Base-by-base conservation (phyloP, 495 filamentous ascomycete genomes). In the Neurospora pannonica region DNA sequence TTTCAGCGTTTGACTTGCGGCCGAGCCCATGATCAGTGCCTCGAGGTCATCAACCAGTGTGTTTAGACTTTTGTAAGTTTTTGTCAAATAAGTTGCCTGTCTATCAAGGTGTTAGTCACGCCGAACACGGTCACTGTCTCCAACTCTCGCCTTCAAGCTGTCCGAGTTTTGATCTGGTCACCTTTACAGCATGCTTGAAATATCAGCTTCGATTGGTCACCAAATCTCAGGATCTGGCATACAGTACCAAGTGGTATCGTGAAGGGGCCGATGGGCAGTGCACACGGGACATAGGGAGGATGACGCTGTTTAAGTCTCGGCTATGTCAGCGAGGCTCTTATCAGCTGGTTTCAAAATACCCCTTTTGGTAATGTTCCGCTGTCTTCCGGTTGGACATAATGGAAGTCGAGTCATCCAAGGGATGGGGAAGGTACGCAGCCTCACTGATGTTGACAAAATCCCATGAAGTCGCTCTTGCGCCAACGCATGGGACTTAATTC, bases 1-100 rank as follows among this genome's bases (percentile, higher is more conserved):
- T 76, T 81, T 43, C 62, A 2, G 21, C 8, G 38, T 15, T 69
- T 28, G 75, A 77, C 79, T 79, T 75, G 78, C 70, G 69, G 37
- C 10, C 69, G 31, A 67, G 54, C 31, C 54, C 7, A 67, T 67
- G 54, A 36, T 67, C 15, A 67, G 19, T 67, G 54, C 54, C 28
- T 34, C 54, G 15, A 67, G 28, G 13, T 34, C 54, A 36, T 34
- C 54, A 19, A 5, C 15, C 13, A 67, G 28, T 34, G 28, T 67
- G 28, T 19, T 67, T 34, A 17, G 28, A 19, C 15, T 67, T 7
- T 67, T 67, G 54, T 67, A 67, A 67, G 54, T 67, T 67, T 28
- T 67, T 67, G 31, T 8, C 54, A 67, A 34, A 34, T 19, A 5
- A 28, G 21, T 21, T 15, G 11, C 6, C 2, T 62, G 24, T 62